phyloP scores from a whole-genome alignment of 257 asterid species.

The Przewalskia tangutica region DNA sequence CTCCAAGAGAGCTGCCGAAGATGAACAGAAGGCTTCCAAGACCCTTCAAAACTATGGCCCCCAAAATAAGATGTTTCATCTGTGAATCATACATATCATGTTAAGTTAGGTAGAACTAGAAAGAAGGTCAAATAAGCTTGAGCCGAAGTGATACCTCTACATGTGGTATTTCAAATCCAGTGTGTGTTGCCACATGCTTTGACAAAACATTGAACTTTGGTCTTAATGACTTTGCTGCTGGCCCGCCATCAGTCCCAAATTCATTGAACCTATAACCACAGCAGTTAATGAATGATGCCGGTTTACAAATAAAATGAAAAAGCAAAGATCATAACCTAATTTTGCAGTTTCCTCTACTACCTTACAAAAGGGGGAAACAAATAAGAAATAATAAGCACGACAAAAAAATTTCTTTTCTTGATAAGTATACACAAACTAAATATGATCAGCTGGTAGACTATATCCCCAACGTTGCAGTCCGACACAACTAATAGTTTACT shows the following conservation, averaged over 20 bases:
- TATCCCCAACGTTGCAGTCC: not conserved
- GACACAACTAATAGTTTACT: not conserved
- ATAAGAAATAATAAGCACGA: not conserved
- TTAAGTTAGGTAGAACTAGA: not conserved
- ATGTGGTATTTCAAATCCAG: slow-evolving; percentile 54
- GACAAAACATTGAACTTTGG: slow-evolving; percentile 65
- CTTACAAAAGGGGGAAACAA: not conserved
- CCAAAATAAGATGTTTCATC: slow-evolving; percentile 70
- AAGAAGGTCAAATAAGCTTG: not conserved
- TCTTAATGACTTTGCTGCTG: slow-evolving; percentile 53
- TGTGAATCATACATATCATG: slow-evolving; percentile 17
- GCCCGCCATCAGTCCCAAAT: slow-evolving; percentile 89
- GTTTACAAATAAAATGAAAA: not conserved
- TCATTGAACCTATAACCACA: slow-evolving; percentile 48
- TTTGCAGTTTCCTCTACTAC: not conserved
- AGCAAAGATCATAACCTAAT: not conserved
- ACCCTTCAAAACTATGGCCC: slow-evolving; percentile 58
- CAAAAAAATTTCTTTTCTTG: not conserved
- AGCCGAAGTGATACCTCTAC: slow-evolving; percentile 48
- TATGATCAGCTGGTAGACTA: not conserved
- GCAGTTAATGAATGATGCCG: not conserved
- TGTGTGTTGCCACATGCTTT: slow-evolving; percentile 48
- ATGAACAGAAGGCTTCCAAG: slow-evolving; percentile 79
- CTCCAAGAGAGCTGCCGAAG: slow-evolving; percentile 81
- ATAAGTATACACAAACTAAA: not conserved